phyloP scores from a whole-genome alignment of 2,329 filamentous ascomycete species.

The Pyricularia pennisetigena region DNA sequence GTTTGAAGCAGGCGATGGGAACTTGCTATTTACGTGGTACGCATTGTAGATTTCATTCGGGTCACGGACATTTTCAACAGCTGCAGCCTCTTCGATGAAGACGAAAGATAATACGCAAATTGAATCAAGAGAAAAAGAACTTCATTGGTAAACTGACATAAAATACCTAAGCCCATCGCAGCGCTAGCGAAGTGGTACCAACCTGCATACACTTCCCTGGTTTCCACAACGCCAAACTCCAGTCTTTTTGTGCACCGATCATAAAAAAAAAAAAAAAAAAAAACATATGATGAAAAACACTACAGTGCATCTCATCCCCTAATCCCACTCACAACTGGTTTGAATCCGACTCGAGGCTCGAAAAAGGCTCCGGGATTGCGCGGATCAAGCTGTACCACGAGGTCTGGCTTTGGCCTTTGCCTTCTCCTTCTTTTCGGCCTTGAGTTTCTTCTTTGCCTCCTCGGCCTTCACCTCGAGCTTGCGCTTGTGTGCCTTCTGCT shows the following conservation, averaged over 20 bases:
- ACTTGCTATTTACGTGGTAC: background rate
- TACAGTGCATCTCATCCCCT: background rate
- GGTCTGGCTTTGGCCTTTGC: constrained; percentile 84
- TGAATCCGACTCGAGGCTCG: background rate
- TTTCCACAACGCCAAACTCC: background rate
- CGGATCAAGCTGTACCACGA: constrained; percentile 38
- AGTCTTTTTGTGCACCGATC: background rate
- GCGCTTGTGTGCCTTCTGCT: constrained; percentile 78
- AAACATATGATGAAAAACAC: background rate
- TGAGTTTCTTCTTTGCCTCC: constrained; percentile 90
- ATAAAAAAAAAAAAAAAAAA: background rate
- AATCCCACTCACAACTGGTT: background rate
- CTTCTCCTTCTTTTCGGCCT: constrained; percentile 92
- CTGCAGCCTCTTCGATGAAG: background rate
- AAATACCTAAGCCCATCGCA: background rate
- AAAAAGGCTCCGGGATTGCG: background rate
- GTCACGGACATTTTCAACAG: background rate
- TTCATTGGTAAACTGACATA: background rate
- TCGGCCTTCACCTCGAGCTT: constrained; percentile 90
- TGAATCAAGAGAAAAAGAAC: background rate
- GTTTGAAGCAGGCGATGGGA: background rate
- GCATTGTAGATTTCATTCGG: background rate
- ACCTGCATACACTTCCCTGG: background rate
- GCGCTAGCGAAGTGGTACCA: background rate
- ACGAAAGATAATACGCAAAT: background rate